phyloP scores from a whole-genome alignment of 2,329 filamentous ascomycete genomes.

The Sphaerostilbella broomeana region DNA sequence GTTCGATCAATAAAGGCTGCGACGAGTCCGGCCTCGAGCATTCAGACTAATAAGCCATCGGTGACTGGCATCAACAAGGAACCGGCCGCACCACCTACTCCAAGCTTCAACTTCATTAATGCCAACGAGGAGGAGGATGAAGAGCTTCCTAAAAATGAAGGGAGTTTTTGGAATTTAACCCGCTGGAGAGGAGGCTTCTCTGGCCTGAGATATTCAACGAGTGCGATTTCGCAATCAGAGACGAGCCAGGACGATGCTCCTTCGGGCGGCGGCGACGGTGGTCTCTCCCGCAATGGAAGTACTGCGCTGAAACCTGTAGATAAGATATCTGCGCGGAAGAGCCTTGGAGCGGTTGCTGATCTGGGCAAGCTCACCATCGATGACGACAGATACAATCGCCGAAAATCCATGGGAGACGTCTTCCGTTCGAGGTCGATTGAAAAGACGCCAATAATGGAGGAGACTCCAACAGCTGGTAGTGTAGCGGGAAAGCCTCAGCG shows the following conservation, averaged over 20 bases:
- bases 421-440: neutral
- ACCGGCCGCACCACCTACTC: conserved; percentile 43
- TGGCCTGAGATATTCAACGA: conserved; percentile 26
- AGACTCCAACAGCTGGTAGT: neutral
- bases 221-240: conserved; percentile 19
- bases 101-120: conserved; percentile 46
- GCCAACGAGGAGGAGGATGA: conserved; percentile 31
- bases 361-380: conserved; percentile 20
- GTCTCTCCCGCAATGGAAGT: conserved; percentile 34
- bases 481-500: conserved; percentile 4
- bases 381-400: conserved; percentile 20
- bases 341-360: conserved; percentile 24
- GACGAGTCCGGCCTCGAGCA: conserved; percentile 36
- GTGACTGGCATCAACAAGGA: no score
- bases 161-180: conserved; percentile 51
- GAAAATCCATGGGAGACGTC: conserved; percentile 26
- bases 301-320: conserved; percentile 29
- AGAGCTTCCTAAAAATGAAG: no score
- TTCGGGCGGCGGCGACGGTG: conserved; percentile 7
- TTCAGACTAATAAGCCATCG: no score
- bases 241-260: conserved; percentile 9
- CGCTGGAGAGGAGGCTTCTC: conserved; percentile 43
- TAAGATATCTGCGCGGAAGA: conserved; percentile 23
- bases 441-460: neutral
- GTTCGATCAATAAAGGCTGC: no score